A percentile compares a stretch with the other conserved stretches of the same genome.
Evolutionary conservation across 805 yeast genomes (phyloP).

Genomic region (Clavispora carvajalis): DNA sequence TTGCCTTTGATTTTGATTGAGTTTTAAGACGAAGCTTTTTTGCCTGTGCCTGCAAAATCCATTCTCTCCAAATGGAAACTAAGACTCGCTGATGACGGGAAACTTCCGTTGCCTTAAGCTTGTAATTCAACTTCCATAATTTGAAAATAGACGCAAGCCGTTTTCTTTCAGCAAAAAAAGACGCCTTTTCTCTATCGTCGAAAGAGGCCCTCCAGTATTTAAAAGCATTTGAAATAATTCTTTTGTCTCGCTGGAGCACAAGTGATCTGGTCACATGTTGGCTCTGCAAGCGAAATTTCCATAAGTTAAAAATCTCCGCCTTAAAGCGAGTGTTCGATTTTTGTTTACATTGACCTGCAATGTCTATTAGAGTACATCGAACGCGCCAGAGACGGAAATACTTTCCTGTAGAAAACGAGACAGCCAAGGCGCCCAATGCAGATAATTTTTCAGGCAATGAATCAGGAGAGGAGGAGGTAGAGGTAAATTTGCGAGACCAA

Average conservation of each 20-base stretch:
- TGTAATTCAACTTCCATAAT: not conserved
- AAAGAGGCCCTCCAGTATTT: not conserved
- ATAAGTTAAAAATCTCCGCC: not conserved
- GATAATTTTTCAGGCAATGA: not conserved
- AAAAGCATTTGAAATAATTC: not conserved
- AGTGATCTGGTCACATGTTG: not conserved
- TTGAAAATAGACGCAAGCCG: not conserved
- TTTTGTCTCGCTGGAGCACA: not conserved
- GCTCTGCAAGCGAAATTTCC: not conserved
- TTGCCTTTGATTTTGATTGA: not conserved
- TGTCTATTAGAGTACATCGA: not conserved
- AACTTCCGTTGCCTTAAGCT: not conserved
- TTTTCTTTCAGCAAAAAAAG: not conserved
- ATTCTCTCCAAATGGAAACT: not conserved
- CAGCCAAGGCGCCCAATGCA: not conserved
- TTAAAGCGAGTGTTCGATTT: conserved; percentile 4
- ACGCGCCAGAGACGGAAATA: not conserved
- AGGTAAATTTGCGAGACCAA: not conserved
- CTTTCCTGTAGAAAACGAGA: not conserved
- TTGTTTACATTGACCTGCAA: conserved; percentile 3
- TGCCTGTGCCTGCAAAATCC: not conserved
- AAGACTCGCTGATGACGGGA: not conserved
- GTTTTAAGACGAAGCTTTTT: not conserved
- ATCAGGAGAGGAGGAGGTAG: not conserved
- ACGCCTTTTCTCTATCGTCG: not conserved